These are phyloP conservation scores for Saprolegnia parasitica DNA, from an alignment of 352 stramenopile genomes.

Conservation along the genomic window DNA sequence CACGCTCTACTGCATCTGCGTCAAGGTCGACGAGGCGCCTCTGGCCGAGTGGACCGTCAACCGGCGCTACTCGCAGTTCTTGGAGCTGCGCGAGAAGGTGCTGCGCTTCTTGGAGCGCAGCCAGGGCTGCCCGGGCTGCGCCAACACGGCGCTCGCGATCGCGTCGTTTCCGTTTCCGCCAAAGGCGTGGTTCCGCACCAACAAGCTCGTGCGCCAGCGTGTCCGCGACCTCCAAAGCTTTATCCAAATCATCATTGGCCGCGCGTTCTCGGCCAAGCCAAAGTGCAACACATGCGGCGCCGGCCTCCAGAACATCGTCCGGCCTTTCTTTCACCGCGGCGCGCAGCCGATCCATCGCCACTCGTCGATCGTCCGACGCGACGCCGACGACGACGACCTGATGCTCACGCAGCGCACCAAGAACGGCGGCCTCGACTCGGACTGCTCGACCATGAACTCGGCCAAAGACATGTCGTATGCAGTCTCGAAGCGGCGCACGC, in stretches of 20 bases:
- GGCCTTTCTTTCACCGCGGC: slow-evolving; percentile 70
- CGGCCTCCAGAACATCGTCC: slow-evolving; percentile 60
- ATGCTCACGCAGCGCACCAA: neutral
- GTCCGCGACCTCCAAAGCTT: slow-evolving; percentile 68
- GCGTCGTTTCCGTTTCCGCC: slow-evolving; percentile 57
- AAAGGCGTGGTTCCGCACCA: slow-evolving; percentile 65
- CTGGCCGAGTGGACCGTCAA: slow-evolving; percentile 81
- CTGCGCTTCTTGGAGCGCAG: slow-evolving; percentile 32
- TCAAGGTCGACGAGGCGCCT: slow-evolving; percentile 63
- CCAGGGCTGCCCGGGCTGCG: slow-evolving; percentile 51
- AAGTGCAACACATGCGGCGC: slow-evolving; percentile 72
- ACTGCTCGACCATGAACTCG: slow-evolving; percentile 24
- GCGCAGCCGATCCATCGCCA: slow-evolving; percentile 47
- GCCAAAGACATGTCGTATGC: slow-evolving; percentile 9
- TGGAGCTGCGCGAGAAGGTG: slow-evolving; percentile 57
- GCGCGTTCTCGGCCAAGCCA: slow-evolving; percentile 64
- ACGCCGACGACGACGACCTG: neutral
- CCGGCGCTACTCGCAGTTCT: slow-evolving; percentile 81
- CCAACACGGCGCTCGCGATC: slow-evolving; percentile 57
- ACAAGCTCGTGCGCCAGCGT: slow-evolving; percentile 61
- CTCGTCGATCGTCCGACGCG: neutral
- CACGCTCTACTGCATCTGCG: slow-evolving; percentile 81
- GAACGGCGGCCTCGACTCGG: neutral
- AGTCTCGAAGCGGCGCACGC: neutral
- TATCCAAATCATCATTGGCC: slow-evolving; percentile 61